Conservation (phyloP, 225 moss, liverwort and hornwort genomes). For the Bryoerythrophyllum caledonicum region DNA sequence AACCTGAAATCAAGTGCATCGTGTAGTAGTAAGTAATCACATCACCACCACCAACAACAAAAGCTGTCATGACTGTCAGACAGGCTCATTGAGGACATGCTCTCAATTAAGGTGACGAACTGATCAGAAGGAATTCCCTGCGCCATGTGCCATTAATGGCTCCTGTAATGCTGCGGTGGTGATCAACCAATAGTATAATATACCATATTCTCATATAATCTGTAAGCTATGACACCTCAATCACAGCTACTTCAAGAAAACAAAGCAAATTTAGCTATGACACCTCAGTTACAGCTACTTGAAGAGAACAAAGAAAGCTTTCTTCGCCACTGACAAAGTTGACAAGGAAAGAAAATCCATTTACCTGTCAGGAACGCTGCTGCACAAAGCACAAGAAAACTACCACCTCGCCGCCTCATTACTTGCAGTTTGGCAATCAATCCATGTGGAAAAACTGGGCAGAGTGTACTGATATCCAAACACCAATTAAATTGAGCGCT, state of each 20-base stretch:
- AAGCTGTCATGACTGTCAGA: conserved; percentile 18
- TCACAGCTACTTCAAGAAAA: not conserved
- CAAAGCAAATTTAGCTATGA: not conserved
- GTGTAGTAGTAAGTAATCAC: not conserved
- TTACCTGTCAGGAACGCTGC: conserved; percentile 12
- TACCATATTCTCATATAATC: not conserved
- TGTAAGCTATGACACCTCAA: not conserved
- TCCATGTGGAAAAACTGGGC: not conserved
- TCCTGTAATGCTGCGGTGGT: not conserved
- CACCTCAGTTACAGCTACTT: conserved; percentile 8
- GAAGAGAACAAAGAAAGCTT: not conserved
- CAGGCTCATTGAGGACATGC: conserved; percentile 1
- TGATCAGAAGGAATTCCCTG: not conserved
- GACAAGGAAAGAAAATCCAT: conserved; percentile 5
- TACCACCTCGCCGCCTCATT: not conserved
- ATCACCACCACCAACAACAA: conserved; percentile 5
- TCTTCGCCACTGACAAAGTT: conserved; percentile 18
- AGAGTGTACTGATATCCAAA: not conserved
- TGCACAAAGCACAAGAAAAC: conserved; percentile 15
- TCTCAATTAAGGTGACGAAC: conserved; percentile 1
- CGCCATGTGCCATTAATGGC: conserved; percentile 35
- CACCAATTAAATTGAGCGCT: not conserved
- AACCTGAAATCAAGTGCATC: not conserved
- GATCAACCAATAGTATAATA: not conserved
- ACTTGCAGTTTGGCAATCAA: not conserved